Evolutionary conservation across 768 basidiomycete genomes (phyloP).

Genomic region (Albatrellus ellisii): DNA sequence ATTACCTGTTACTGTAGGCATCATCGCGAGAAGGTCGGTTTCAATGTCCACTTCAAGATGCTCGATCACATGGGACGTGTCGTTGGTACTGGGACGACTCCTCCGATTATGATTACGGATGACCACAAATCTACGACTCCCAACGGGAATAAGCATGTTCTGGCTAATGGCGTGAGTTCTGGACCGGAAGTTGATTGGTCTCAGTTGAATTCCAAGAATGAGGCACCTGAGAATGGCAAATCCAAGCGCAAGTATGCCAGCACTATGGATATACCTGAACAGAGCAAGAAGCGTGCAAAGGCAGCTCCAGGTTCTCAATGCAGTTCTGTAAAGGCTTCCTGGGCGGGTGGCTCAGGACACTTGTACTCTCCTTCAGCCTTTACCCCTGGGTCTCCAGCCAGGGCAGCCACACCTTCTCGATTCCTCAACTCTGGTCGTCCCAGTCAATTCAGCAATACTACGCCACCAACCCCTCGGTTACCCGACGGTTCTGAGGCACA

Average conservation of each 20-base stretch:
- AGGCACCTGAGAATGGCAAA: conserved; percentile 3
- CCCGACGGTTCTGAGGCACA: conserved; percentile 5
- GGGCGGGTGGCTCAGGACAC: conserved; percentile 20
- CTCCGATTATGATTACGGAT: conserved; percentile 97
- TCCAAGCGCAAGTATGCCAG: conserved; percentile 38
- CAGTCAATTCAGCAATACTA: conserved; percentile 9
- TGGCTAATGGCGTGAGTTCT: not conserved
- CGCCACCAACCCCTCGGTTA: conserved; percentile 10
- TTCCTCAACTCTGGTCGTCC: conserved; percentile 10
- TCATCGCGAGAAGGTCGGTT: conserved; percentile 94
- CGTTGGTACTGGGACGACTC: conserved; percentile 70
- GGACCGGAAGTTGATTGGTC: conserved; percentile 36
- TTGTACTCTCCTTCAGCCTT: conserved; percentile 18
- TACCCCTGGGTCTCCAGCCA: conserved; percentile 18
- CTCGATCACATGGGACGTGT: conserved; percentile 66
- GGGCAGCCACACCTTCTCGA: conserved; percentile 20
- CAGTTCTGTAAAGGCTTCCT: conserved; percentile 18
- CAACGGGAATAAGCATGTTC: conserved; percentile 14
- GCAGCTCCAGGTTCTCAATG: conserved; percentile 41
- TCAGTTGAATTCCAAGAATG: conserved; percentile 13
- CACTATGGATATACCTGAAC: conserved; percentile 15
- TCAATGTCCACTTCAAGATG: conserved; percentile 82
- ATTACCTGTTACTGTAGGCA: conserved; percentile 98
- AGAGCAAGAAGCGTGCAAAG: conserved; percentile 48
- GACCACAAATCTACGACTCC: conserved; percentile 79